Percentiles rank a stretch among this genome's conserved stretches.
phyloP scores from a whole-genome alignment of 768 basidiomycete species.

The Leucogyrophana mollusca region DNA sequence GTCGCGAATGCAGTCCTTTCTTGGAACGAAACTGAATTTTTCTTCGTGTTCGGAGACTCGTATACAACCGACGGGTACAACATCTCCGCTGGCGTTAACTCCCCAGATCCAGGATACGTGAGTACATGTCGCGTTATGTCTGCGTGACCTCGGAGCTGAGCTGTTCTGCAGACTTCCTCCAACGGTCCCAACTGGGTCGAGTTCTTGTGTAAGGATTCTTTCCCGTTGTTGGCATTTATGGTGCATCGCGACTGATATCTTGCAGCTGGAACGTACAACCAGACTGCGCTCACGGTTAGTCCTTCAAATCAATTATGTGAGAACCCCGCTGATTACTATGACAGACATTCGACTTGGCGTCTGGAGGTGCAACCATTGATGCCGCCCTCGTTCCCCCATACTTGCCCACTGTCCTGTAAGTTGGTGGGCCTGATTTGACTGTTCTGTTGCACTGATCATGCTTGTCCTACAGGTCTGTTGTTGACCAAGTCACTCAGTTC shows the following conservation, averaged over 20 bases:
- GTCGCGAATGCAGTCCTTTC: conserved; percentile 31
- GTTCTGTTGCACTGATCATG: not conserved
- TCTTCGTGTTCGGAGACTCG: conserved; percentile 65
- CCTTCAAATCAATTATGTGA: not conserved
- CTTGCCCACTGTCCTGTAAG: conserved; percentile 46
- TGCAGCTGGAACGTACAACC: conserved; percentile 52
- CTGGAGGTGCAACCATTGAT: conserved; percentile 67
- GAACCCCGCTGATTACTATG: conserved; percentile 1
- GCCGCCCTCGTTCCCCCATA: conserved; percentile 54
- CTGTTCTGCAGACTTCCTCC: conserved; percentile 45
- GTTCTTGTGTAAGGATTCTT: conserved; percentile 40
- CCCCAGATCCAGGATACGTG: conserved; percentile 51
- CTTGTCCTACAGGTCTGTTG: conserved; percentile 16
- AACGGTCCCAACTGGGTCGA: conserved; percentile 66
- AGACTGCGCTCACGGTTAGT: conserved; percentile 47
- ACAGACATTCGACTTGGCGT: conserved; percentile 66
- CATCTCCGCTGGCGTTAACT: conserved; percentile 53
- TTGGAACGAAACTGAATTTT: conserved; percentile 53
- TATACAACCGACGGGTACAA: conserved; percentile 62
- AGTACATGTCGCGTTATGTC: conserved; percentile 17
- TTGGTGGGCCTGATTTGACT: conserved; percentile 22
- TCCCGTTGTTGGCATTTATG: not conserved
- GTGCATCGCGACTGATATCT: too few relatives aligned
- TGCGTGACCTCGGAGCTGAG: not conserved
- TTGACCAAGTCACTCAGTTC: conserved; percentile 64